These are phyloP conservation scores for Extremus antarcticus DNA, from an alignment of 495 filamentous ascomycete genomes.

Conservation along the genomic window DNA sequence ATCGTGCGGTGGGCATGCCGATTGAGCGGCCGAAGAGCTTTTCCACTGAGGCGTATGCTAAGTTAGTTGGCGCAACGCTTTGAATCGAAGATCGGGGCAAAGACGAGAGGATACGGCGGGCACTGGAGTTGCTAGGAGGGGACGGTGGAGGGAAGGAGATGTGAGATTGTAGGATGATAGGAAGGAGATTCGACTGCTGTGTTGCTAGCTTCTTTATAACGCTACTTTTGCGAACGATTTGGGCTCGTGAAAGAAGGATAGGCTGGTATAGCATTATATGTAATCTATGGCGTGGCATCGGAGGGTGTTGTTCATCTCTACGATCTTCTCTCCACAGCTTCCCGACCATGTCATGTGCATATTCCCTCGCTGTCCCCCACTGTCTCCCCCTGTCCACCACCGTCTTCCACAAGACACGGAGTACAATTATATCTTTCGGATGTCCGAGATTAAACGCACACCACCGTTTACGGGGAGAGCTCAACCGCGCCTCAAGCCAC, in stretches of 20 bases:
- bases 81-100: conserved; percentile 38
- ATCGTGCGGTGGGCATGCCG: conserved; percentile 85
- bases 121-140: conserved; percentile 9
- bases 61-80: conserved; percentile 82
- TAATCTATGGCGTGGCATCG: neutral
- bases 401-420: too few species aligned
- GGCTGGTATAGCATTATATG: too few species aligned
- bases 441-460: too few species aligned
- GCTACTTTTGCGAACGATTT: neutral
- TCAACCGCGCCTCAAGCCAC: too few species aligned
- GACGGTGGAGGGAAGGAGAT: conserved; percentile 12
- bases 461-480: too few species aligned
- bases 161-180: neutral
- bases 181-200: neutral
- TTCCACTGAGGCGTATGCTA: conserved; percentile 91
- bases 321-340: too few species aligned
- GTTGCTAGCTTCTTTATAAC: neutral
- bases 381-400: too few species aligned
- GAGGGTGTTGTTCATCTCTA: too few species aligned
- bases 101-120: conserved; percentile 4
- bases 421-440: too few species aligned
- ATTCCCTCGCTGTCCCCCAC: too few species aligned
- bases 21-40: conserved; percentile 92
- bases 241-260: neutral
- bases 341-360: too few species aligned